Evolutionary conservation across 169 alveolate species (phyloP).

Genomic region (Cryptosporidium felis): DNA sequence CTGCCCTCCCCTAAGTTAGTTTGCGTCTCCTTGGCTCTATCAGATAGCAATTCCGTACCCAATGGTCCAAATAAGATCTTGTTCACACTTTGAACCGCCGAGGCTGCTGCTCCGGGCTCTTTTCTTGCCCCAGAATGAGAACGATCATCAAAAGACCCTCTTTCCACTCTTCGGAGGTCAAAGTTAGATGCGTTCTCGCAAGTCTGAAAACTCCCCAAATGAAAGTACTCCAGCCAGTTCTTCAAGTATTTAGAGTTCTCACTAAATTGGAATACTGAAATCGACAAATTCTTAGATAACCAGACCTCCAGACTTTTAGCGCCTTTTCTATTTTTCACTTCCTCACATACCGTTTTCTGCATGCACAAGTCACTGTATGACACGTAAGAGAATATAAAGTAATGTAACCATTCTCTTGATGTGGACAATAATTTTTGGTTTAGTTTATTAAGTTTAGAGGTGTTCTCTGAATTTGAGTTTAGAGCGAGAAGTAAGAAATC

Average conservation of each 20-base stretch:
- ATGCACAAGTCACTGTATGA: slow-evolving; percentile 47
- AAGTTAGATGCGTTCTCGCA: too few relatives aligned
- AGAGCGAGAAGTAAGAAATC: slow-evolving; percentile 12
- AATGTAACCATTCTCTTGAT: slow-evolving; percentile 56
- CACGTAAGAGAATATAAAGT: slow-evolving; percentile 33
- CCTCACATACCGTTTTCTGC: slow-evolving; percentile 30
- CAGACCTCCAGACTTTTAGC: slow-evolving; percentile 3
- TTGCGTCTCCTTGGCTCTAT: too few relatives aligned
- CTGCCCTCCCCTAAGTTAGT: background rate
- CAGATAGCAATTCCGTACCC: too few relatives aligned
- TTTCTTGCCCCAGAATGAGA: too few relatives aligned
- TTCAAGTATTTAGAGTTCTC: slow-evolving; percentile 24
- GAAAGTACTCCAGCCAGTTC: slow-evolving; percentile 57
- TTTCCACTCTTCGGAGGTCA: too few relatives aligned
- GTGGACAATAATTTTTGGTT: background rate
- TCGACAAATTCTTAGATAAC: slow-evolving; percentile 44
- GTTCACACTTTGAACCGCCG: too few relatives aligned
- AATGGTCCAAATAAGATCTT: too few relatives aligned
- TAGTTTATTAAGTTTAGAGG: background rate
- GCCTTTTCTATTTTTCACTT: background rate
- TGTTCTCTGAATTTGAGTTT: background rate
- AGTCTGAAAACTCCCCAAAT: too few relatives aligned
- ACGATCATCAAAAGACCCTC: too few relatives aligned
- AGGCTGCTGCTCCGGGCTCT: too few relatives aligned
- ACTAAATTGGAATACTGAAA: slow-evolving; percentile 54